Base-by-base conservation (phyloP, 2,329 filamentous ascomycete species). In the Xylaria sp. region DNA sequence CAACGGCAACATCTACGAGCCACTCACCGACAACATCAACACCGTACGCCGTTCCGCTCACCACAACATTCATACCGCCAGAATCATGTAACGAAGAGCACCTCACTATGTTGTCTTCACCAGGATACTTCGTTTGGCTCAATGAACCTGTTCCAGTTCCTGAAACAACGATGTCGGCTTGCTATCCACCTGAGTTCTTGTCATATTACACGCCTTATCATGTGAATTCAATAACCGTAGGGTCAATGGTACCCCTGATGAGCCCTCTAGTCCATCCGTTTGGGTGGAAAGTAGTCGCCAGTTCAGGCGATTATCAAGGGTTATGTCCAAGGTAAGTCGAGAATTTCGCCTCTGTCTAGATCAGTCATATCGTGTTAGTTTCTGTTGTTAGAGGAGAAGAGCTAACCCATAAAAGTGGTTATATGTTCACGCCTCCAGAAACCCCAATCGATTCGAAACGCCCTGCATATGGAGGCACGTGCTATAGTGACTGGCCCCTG, bases 101-200 rank as follows among this genome's bases (percentile, higher is more conserved):
- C 13, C 62, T 74, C 40, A 71, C 68, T 3, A 63, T 66, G 63
- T 38, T 75, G 28, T 65, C 74, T 2, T 60, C 72, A 15, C 72
- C 72, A 2, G 66, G 53, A 3, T 74, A 72, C 56, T 48, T 65
- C 23, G 66, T 75, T n/a, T 75, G 73, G 74, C 42, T 74, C 15
- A 74, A 75, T 44, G 74, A 75, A 40, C 74, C 74, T 4, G 53
- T 72, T n/a, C 74, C 74, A 0, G 73, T 72, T 57, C 59, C 70
- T 0, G 67, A 65, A 3, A 65, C 58, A 17, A 67, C 61, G 3
- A 20, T 69, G 23, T 58, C 67, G 15, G 63, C 61, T 56, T 75
- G 74, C 66, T 75, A 75, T 51, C 74, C 74, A 54, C 31, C 72
- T 13, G 70, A 75, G 59, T 75, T 72, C 48, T 46, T 74, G 48